Evolutionary conservation across 192 early-diverging fungal species (phyloP).

Genomic region (Thoreauomyces humboldtii): DNA sequence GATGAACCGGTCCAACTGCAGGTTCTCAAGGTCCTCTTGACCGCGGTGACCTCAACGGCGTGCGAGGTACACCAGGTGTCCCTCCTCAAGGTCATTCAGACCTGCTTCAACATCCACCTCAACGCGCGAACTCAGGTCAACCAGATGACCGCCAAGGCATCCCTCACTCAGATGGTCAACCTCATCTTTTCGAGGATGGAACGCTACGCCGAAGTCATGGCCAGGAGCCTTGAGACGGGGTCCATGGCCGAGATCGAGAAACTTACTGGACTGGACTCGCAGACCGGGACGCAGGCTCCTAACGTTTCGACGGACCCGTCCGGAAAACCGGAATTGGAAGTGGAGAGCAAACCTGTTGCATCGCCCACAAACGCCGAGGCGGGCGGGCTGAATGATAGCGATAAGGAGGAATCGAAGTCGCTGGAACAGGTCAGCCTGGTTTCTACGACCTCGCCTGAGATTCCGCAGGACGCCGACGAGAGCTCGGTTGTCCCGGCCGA

Average conservation of each 20-base stretch:
- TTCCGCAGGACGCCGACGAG: no score
- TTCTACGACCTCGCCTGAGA: no score
- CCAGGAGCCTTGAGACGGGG: constrained; percentile 34
- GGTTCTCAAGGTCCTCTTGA: constrained; percentile 56
- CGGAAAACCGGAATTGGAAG: no score
- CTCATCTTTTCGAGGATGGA: constrained; percentile 59
- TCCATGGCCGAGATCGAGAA: constrained; percentile 37
- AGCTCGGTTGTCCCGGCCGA: no score
- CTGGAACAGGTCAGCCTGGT: no score
- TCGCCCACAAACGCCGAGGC: no score
- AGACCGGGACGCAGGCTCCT: no score
- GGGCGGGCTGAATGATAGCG: no score
- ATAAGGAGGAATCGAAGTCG: no score
- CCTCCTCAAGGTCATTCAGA: constrained; percentile 49
- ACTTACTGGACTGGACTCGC: constrained; percentile 15
- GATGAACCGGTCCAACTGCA: constrained; percentile 57
- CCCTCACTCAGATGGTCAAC: constrained; percentile 59
- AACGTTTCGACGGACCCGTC: no score
- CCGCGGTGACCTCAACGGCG: constrained; percentile 48
- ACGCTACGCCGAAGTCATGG: constrained; percentile 43
- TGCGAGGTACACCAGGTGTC: constrained; percentile 51
- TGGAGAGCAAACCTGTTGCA: no score
- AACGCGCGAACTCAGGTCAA: constrained; percentile 37
- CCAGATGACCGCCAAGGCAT: constrained; percentile 53
- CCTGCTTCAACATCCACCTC: constrained; percentile 53